Conservation (phyloP, 352 stramenopile species). For the Pythium biforme region DNA sequence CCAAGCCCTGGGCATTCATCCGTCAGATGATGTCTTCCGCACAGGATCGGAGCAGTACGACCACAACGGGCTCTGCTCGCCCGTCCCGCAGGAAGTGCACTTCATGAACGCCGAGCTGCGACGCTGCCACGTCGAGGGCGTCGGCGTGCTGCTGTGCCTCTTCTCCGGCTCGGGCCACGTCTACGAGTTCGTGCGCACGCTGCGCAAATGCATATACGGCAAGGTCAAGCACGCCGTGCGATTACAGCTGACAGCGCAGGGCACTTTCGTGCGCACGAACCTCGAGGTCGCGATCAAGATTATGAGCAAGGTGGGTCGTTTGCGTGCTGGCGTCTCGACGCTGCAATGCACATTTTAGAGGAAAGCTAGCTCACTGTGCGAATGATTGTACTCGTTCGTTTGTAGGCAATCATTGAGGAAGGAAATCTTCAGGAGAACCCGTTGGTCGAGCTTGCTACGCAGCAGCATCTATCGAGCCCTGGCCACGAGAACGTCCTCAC, state of each 20-base stretch:
- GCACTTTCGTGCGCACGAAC: conserved; percentile 78
- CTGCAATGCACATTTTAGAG: neutral
- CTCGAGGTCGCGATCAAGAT: conserved; percentile 85
- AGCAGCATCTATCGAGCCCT: conserved; percentile 79
- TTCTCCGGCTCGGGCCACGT: conserved; percentile 80
- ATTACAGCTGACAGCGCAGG: conserved; percentile 70
- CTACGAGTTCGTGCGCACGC: conserved; percentile 84
- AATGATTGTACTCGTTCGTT: neutral
- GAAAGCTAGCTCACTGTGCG: neutral
- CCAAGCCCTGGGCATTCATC: conserved; percentile 76
- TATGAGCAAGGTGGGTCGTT: conserved; percentile 75
- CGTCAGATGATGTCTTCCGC: conserved; percentile 79
- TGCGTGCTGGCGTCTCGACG: neutral
- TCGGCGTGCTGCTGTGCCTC: conserved; percentile 71
- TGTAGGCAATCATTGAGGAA: conserved; percentile 82
- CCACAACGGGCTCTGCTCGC: conserved; percentile 74
- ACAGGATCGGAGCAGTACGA: conserved; percentile 76
- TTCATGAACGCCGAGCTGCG: conserved; percentile 86
- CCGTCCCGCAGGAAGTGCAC: conserved; percentile 85
- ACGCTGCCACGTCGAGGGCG: conserved; percentile 70
- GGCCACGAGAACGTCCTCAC: conserved; percentile 84
- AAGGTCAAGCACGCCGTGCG: conserved; percentile 87
- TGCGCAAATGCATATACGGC: conserved; percentile 87
- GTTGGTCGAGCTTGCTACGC: conserved; percentile 78
- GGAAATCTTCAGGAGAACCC: conserved; percentile 87